phyloP scores from a whole-genome alignment of 257 asterid species.

The Penstemon barbatus region DNA sequence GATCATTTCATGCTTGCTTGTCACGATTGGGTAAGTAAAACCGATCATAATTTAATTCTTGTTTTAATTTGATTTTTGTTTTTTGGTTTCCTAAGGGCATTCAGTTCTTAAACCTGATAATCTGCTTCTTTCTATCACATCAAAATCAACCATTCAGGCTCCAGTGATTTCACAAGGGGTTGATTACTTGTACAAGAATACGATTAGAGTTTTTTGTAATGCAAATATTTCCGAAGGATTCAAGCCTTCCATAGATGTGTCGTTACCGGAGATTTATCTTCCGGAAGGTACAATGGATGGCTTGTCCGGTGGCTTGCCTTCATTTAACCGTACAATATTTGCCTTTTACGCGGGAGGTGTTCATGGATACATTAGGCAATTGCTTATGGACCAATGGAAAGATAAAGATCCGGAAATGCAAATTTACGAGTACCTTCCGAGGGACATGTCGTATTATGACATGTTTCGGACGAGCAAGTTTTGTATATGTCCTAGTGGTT shows the following conservation, averaged over 20 bases:
- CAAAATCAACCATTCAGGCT: constrained; percentile 31
- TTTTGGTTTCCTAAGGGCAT: no score
- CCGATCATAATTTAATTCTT: background rate
- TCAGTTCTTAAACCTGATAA: no score
- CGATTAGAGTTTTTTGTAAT: constrained; percentile 54
- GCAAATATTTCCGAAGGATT: constrained; percentile 62
- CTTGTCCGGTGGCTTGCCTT: constrained; percentile 50
- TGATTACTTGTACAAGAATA: constrained; percentile 42
- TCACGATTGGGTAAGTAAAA: constrained; percentile 55
- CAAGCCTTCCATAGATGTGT: constrained; percentile 50
- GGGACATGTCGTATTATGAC: constrained; percentile 41
- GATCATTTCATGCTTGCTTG: constrained; percentile 58
- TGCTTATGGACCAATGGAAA: constrained; percentile 54
- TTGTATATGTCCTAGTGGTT: constrained; percentile 62
- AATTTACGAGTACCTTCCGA: constrained; percentile 48
- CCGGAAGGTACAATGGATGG: constrained; percentile 54
- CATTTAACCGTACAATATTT: constrained; percentile 38
- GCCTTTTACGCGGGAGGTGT: constrained; percentile 60
- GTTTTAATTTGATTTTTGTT: background rate
- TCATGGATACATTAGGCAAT: constrained; percentile 55
- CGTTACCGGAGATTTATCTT: constrained; percentile 60
- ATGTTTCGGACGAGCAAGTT: constrained; percentile 58
- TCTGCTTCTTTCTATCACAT: no score
- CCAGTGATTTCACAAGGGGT: constrained; percentile 44
- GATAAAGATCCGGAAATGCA: constrained; percentile 41